These are phyloP conservation scores for Aspergillus udagawae DNA, from an alignment of 2,329 filamentous ascomycete genomes.

Conservation along the genomic window DNA sequence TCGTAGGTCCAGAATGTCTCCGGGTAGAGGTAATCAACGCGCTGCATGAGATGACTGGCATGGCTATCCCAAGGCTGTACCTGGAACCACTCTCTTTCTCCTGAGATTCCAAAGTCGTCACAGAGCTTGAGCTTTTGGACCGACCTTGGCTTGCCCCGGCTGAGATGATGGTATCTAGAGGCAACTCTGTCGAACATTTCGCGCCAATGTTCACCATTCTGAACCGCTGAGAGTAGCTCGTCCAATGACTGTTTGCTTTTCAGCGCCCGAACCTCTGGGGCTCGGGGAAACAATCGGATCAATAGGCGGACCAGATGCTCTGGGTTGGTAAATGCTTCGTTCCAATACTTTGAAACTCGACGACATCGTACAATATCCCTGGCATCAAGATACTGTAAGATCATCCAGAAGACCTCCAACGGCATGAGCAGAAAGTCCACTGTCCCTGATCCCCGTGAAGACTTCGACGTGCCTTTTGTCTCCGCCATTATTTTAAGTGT, in stretches of 20 bases:
- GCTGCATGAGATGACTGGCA: slow-evolving; percentile 30
- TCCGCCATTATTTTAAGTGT: background rate
- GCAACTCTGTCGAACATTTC: slow-evolving; percentile 48
- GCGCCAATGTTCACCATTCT: slow-evolving; percentile 12
- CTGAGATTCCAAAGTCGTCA: slow-evolving; percentile 31
- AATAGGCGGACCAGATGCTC: slow-evolving; percentile 48
- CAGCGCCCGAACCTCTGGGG: slow-evolving; percentile 49
- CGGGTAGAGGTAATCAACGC: slow-evolving; percentile 32
- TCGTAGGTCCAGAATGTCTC: slow-evolving; percentile 54
- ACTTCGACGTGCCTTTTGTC: background rate
- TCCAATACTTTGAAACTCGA: slow-evolving; percentile 49
- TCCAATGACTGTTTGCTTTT: slow-evolving; percentile 1
- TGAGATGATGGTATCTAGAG: slow-evolving; percentile 53
- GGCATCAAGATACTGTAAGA: slow-evolving; percentile 49
- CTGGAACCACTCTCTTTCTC: slow-evolving; percentile 37
- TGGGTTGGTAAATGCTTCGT: slow-evolving; percentile 48
- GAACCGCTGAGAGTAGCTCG: background rate
- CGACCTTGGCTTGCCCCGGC: slow-evolving; percentile 44
- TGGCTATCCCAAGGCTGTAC: slow-evolving; percentile 42
- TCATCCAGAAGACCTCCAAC: slow-evolving; percentile 56
- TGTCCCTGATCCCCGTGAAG: slow-evolving; percentile 1
- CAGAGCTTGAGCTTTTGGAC: slow-evolving; percentile 45
- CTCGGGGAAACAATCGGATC: slow-evolving; percentile 50
- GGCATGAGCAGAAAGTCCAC: slow-evolving; percentile 42
- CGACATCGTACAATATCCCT: slow-evolving; percentile 51